These are phyloP conservation scores for Apiotrichum akiyoshidainum DNA, from an alignment of 1,284 basidiomycete species.

Conservation along the genomic window DNA sequence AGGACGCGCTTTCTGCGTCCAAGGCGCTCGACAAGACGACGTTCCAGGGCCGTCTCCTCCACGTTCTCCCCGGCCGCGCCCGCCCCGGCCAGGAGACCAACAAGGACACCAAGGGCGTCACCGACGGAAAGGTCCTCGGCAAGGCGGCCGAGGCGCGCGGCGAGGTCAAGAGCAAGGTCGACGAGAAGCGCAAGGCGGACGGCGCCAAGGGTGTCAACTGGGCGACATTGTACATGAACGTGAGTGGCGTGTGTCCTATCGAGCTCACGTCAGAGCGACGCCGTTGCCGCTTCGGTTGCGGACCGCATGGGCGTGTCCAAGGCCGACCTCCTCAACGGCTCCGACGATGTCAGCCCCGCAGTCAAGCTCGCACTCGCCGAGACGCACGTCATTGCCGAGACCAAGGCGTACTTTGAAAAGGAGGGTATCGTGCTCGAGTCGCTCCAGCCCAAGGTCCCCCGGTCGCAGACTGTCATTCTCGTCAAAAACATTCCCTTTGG, in stretches of 20 bases:
- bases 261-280: slow-evolving; percentile 65
- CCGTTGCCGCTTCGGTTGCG: slow-evolving; percentile 77
- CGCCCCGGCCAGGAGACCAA: slow-evolving; percentile 61
- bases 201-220: slow-evolving; percentile 89
- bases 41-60: slow-evolving; percentile 87
- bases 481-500: slow-evolving; percentile 98
- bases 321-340: slow-evolving; percentile 66
- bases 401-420: slow-evolving; percentile 78
- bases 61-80: slow-evolving; percentile 69
- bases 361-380: slow-evolving; percentile 95
- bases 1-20: slow-evolving; percentile 71
- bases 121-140: slow-evolving; percentile 45
- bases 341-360: slow-evolving; percentile 57
- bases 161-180: slow-evolving; percentile 64
- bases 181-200: slow-evolving; percentile 65
- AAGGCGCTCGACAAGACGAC: slow-evolving; percentile 75
- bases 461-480: slow-evolving; percentile 77
- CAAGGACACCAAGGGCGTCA: slow-evolving; percentile 46
- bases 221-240: slow-evolving; percentile 97
- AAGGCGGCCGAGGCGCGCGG: slow-evolving; percentile 56
- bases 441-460: slow-evolving; percentile 54
- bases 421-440: slow-evolving; percentile 55
- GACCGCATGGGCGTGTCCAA: slow-evolving; percentile 78
- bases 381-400: slow-evolving; percentile 88
- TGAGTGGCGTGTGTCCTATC: slow-evolving; percentile 53